Conservation (phyloP, 768 basidiomycete genomes). For the Phylloporus sp. region DNA sequence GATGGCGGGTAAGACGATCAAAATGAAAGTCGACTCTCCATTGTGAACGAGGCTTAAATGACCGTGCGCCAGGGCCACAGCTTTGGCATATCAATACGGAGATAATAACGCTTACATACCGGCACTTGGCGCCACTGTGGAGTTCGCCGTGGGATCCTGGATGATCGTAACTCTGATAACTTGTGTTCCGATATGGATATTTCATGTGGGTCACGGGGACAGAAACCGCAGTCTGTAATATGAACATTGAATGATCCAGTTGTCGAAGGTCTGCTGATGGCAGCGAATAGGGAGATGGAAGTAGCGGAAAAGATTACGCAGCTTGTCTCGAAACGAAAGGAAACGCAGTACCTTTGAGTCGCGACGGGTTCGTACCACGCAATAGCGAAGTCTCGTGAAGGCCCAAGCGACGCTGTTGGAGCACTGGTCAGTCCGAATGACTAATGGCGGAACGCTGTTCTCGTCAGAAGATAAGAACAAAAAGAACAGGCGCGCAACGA, state of each 20-base stretch:
- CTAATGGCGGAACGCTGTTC: neutral
- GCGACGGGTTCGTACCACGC: too few relatives aligned
- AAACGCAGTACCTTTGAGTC: too few relatives aligned
- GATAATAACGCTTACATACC: slow-evolving; percentile 12
- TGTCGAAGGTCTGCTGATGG: too few relatives aligned
- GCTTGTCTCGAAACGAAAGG: too few relatives aligned
- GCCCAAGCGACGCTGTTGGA: too few relatives aligned
- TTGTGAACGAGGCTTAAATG: slow-evolving; percentile 23
- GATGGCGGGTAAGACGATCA: slow-evolving; percentile 4
- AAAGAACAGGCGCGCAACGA: neutral
- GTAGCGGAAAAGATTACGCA: too few relatives aligned
- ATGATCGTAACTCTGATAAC: slow-evolving; percentile 22
- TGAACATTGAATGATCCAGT: too few relatives aligned
- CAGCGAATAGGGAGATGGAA: too few relatives aligned
- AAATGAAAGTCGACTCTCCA: slow-evolving; percentile 11
- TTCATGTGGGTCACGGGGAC: neutral
- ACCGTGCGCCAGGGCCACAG: slow-evolving; percentile 18
- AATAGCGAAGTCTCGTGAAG: too few relatives aligned
- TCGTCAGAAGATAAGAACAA: neutral
- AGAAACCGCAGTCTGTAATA: too few relatives aligned
- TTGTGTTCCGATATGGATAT: slow-evolving; percentile 1
- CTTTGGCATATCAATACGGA: slow-evolving; percentile 10
- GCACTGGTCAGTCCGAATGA: neutral
- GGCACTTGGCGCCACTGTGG: neutral
- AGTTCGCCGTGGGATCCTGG: slow-evolving; percentile 6